Evolutionary conservation across 768 basidiomycete genomes (phyloP), one percentile per base, ranked within the genome.

Genomic region (Tricholoma sp.): DNA sequence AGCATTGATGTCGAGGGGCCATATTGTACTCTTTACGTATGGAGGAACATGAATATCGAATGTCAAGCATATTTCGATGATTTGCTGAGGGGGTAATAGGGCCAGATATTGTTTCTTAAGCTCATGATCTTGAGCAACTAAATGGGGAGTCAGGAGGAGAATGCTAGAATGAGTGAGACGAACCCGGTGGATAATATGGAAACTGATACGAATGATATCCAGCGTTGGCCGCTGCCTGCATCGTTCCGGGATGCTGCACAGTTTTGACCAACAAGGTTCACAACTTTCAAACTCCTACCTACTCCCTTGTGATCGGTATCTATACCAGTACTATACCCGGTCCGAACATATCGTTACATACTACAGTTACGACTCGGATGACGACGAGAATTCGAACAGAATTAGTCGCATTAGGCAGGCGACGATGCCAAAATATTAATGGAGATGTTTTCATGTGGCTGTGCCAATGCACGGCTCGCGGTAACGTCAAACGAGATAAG

Each of bases 41-140:
- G 79, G 72, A 11, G 88, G 83, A 12, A 84, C 83, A 74, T 90
- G 80, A 8, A 82, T 67, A 63, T 91, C 86, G 64, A 88, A 84
- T 35, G 79, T 77, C 58, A 91, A 76, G 67, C 87, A 91, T 64
- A 91, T 83, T 63, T 90, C 89, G 66, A 91, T 88, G 66, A 91
- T 79, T 71, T 91, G 87, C 46, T 81, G 78, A 19, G 79, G 82
- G 21, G 84, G 79, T 7, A 92, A 77, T 19, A 89, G 77, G 21
- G 78, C 76, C 43, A 92, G 76, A 73, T 91, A 92, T 59, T 82
- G 80, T 61, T 82, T 80, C 69, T 89, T 90, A 72, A 86, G 82
- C 52, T 83, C 77, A 68, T 84, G 78, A 66, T 84, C 81, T 71
- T 74, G 71, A 52, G 67, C 68, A 35, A 61, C 71, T 76, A 55